Evolutionary conservation across 108 stramenopile species (phyloP).

Genomic region (Cyclotella sp.): DNA sequence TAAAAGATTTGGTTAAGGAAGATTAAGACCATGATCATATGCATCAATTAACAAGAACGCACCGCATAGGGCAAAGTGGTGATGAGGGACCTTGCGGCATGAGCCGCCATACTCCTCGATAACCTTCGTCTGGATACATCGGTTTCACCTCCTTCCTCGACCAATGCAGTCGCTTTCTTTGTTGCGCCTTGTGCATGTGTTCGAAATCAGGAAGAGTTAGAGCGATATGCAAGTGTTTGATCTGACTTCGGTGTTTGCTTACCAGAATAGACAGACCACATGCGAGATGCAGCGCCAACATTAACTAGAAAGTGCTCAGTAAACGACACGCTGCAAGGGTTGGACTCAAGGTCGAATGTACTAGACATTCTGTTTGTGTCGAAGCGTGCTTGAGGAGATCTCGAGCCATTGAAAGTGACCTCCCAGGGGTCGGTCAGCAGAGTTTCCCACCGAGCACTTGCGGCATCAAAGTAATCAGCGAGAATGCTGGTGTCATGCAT

Average conservation of each 20-base stretch:
- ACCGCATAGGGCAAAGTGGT: slow-evolving; percentile 80
- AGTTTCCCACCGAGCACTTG: slow-evolving; percentile 64
- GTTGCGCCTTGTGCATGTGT: slow-evolving; percentile 36
- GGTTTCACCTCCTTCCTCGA: slow-evolving; percentile 28
- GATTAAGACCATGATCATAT: neutral
- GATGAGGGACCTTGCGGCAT: slow-evolving; percentile 75
- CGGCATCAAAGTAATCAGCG: slow-evolving; percentile 85
- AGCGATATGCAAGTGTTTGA: neutral
- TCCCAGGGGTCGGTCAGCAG: slow-evolving; percentile 80
- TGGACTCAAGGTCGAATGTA: slow-evolving; percentile 77
- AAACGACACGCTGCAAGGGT: slow-evolving; percentile 77
- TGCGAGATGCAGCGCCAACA: slow-evolving; percentile 73
- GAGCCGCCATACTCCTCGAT: slow-evolving; percentile 62
- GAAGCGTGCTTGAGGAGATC: slow-evolving; percentile 60
- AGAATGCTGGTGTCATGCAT: slow-evolving; percentile 39
- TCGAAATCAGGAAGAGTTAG: neutral
- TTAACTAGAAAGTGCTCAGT: slow-evolving; percentile 86
- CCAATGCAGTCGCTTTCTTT: slow-evolving; percentile 46
- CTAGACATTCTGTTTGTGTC: slow-evolving; percentile 62
- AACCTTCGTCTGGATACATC: slow-evolving; percentile 19
- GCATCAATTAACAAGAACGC: neutral
- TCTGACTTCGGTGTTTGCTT: neutral
- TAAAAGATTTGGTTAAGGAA: neutral
- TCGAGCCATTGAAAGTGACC: slow-evolving; percentile 60
- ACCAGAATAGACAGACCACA: slow-evolving; percentile 85